These are phyloP conservation scores for Fusarium multiceps DNA, from an alignment of 2,329 filamentous ascomycete genomes.

Conservation along the genomic window DNA sequence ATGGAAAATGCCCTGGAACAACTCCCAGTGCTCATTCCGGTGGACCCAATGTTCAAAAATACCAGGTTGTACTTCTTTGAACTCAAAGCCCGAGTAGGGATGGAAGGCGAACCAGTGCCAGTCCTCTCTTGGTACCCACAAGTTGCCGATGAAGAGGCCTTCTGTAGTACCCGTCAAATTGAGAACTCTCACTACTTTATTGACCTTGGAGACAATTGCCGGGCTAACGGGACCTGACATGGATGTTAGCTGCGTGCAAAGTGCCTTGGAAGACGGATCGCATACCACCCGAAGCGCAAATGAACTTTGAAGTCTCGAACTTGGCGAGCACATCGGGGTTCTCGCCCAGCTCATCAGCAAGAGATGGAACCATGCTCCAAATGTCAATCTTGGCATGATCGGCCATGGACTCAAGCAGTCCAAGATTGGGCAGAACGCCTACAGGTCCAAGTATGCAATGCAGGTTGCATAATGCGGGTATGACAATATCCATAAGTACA, in stretches of 20 bases:
- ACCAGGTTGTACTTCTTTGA: conserved; percentile 47
- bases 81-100: conserved; percentile 51
- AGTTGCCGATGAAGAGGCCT: conserved; percentile 51
- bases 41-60: conserved; percentile 50
- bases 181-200: conserved; percentile 48
- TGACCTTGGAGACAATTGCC: conserved; percentile 45
- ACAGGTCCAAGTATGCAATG: conserved; percentile 53
- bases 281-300: conserved; percentile 46
- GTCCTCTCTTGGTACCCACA: conserved; percentile 43
- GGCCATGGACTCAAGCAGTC: conserved; percentile 49
- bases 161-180: conserved; percentile 52
- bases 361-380: conserved; percentile 53
- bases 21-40: conserved; percentile 43
- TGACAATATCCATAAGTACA: conserved; percentile 55
- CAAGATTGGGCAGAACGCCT: conserved; percentile 51
- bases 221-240: conserved; percentile 44
- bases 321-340: conserved; percentile 48
- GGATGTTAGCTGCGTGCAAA: background rate
- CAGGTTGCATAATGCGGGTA: conserved; percentile 51
- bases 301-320: conserved; percentile 49
- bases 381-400: conserved; percentile 52
- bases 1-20: conserved; percentile 46
- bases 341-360: conserved; percentile 51
- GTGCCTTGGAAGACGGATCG: too few species aligned
- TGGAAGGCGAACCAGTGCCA: conserved; percentile 52